Evolutionary conservation across 2,329 filamentous ascomycete species (phyloP), one percentile per base, ranked within the genome.

Genomic region (Cladobotryum mycophilum): DNA sequence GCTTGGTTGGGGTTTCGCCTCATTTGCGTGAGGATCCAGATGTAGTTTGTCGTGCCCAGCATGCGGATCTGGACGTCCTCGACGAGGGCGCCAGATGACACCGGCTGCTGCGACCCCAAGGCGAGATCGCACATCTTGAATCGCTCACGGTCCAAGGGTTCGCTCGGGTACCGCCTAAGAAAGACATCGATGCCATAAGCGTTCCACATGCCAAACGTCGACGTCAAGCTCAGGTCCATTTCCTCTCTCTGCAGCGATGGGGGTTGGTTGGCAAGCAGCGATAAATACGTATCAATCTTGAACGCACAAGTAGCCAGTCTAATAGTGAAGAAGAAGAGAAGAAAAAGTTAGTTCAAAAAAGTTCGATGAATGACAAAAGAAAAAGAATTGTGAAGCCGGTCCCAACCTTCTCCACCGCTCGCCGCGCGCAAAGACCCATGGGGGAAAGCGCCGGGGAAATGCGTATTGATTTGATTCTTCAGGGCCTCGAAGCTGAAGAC

Each of bases 221-320:
- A 61, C 2, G 65, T 61, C 11, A 72, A 48, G 0, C 62, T 56
- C 5, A 69, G 56, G 13, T 70, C 64, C 0, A 74, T 53, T 48
- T 74, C 71, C 51, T 72, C 67, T 1, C 63, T 51, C 5, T 62
- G 60, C 0, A 73, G 50, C 0, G 62, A 47, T 0, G 65, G 60
- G 1, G 69, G 60, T 42, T 71, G 62, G 48, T 58, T 58, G 50
- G 47, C 64, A 33, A 61, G 57, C 7, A 65, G 56, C 30, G 67
- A 67, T 7, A 73, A 44, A 30, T 69, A 72, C 0, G 60, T 46
- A 51, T 74, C 72, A 22, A 74, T 57, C 47, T 72, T 72, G 49
- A 69, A 68, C 1, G 70, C 53, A 22, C 58, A 61, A 2, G 59
- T 40, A 2, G 66, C 63, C 7, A 73, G 48, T 45, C 70, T 73